phyloP scores from a whole-genome alignment of 495 filamentous ascomycete genomes.

The Chaetomium fimeti region DNA sequence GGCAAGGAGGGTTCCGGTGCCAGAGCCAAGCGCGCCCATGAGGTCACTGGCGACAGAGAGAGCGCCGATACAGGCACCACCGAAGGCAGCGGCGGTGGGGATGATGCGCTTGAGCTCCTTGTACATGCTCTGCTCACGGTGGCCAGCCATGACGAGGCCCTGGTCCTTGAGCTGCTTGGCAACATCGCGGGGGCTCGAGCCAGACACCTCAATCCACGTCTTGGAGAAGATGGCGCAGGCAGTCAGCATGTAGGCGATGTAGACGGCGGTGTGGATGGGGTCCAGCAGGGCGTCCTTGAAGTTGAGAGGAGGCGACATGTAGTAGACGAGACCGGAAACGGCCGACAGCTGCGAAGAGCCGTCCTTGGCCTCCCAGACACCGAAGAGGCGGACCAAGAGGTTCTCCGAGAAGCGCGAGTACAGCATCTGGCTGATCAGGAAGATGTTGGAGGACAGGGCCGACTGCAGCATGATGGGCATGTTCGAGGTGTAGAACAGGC shows the following conservation, averaged over 20 bases:
- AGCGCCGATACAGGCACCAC: constrained; percentile 98
- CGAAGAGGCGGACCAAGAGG: constrained; percentile 91
- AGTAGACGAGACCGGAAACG: constrained; percentile 90
- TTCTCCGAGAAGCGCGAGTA: constrained; percentile 98
- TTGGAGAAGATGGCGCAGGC: constrained; percentile 99
- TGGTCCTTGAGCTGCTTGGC: constrained; percentile 99
- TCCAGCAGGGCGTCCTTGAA: constrained; percentile 95
- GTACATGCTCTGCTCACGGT: constrained; percentile 99
- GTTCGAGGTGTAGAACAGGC: constrained; percentile 84
- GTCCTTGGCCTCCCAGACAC: constrained; percentile 97
- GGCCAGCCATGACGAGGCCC: constrained; percentile 98
- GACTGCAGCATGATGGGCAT: constrained; percentile 99
- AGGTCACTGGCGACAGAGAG: constrained; percentile 94
- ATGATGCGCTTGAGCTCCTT: constrained; percentile 99
- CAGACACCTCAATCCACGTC: constrained; percentile 99
- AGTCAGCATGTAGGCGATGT: constrained; percentile 93
- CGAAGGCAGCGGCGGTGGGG: constrained; percentile 95
- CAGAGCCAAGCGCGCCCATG: constrained; percentile 91
- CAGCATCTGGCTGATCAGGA: constrained; percentile 97
- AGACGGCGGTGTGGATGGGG: constrained; percentile 93
- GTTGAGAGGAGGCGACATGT: constrained; percentile 98
- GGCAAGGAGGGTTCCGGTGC: constrained; percentile 95
- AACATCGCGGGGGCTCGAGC: constrained; percentile 94
- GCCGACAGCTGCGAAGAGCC: constrained; percentile 94
- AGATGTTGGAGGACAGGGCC: constrained; percentile 97